Evolutionary conservation across 2,329 filamentous ascomycete genomes (phyloP).

Genomic region (Beauveria sp.): DNA sequence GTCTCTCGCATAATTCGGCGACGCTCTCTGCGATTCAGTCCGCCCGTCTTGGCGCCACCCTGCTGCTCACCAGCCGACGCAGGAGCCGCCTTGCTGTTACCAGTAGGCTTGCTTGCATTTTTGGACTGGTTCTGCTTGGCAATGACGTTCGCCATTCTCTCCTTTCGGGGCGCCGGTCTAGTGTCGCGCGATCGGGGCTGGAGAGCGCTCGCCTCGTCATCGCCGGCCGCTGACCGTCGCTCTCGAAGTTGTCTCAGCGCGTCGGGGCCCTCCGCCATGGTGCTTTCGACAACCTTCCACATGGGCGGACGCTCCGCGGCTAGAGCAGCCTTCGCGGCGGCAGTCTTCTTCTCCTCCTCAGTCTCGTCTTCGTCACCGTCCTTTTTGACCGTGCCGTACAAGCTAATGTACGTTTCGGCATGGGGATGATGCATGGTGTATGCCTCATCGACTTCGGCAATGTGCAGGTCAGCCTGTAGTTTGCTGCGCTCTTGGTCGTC

Average conservation of each 20-base stretch:
- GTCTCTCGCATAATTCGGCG: conserved; percentile 28
- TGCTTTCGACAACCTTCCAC: conserved; percentile 60
- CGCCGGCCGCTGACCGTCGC: conserved; percentile 27
- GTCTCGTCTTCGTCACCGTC: conserved; percentile 33
- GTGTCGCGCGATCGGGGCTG: not conserved
- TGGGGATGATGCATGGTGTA: conserved; percentile 69
- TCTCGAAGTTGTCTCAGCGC: conserved; percentile 50
- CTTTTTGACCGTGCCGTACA: conserved; percentile 39
- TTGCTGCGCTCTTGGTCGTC: conserved; percentile 43
- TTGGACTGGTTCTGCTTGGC: conserved; percentile 16
- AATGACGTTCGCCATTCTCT: conserved; percentile 8
- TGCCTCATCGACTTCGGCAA: conserved; percentile 65
- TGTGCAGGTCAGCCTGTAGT: conserved; percentile 53
- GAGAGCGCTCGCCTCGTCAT: not conserved
- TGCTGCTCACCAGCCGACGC: conserved; percentile 13
- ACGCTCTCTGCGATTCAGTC: conserved; percentile 29
- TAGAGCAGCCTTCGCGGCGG: conserved; percentile 36
- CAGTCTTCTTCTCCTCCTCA: conserved; percentile 26
- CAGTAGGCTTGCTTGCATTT: conserved; percentile 18
- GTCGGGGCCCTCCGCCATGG: conserved; percentile 48
- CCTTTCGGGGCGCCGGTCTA: not conserved
- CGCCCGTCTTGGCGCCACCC: conserved; percentile 18
- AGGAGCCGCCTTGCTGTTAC: conserved; percentile 15
- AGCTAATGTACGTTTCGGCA: conserved; percentile 60
- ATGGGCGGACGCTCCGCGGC: conserved; percentile 48